Evolutionary conservation across 305 asterid genomes (phyloP).

Genomic region (Fraxinus velutina): DNA sequence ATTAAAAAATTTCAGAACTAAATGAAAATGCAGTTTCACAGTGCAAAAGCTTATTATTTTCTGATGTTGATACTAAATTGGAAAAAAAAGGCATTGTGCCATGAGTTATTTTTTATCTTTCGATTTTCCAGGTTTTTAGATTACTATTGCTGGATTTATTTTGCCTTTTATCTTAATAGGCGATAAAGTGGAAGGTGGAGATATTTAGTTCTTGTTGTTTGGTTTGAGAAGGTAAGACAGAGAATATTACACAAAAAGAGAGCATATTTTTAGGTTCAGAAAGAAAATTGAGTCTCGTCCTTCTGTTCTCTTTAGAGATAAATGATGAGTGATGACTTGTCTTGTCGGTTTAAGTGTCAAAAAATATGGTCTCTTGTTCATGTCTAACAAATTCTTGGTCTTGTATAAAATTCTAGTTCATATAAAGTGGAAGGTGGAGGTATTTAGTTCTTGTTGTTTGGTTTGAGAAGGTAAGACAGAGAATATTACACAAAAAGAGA

Average conservation of each 20-base stretch:
- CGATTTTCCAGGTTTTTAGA: neutral
- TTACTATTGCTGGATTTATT: neutral
- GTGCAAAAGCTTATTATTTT: neutral
- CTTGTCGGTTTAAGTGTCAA: neutral
- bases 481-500: neutral
- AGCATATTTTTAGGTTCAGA: neutral
- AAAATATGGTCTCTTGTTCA: neutral
- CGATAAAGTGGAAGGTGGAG: neutral
- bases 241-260: neutral
- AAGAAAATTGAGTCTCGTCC: neutral
- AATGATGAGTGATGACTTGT: neutral
- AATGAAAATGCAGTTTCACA: neutral
- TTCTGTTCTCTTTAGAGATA: neutral
- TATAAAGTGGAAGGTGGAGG: too few species aligned
- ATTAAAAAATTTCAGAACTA: neutral
- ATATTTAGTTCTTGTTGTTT: neutral
- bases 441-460: neutral
- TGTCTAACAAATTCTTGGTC: neutral
- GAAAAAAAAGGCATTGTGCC: neutral
- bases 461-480: neutral
- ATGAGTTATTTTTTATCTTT: neutral
- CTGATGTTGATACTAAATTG: neutral
- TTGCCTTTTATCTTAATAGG: neutral
- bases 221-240: neutral
- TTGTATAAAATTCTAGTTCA: neutral